Evolutionary conservation across 768 basidiomycete genomes (phyloP).

Genomic region (Phanerodontia chrysosporium): DNA sequence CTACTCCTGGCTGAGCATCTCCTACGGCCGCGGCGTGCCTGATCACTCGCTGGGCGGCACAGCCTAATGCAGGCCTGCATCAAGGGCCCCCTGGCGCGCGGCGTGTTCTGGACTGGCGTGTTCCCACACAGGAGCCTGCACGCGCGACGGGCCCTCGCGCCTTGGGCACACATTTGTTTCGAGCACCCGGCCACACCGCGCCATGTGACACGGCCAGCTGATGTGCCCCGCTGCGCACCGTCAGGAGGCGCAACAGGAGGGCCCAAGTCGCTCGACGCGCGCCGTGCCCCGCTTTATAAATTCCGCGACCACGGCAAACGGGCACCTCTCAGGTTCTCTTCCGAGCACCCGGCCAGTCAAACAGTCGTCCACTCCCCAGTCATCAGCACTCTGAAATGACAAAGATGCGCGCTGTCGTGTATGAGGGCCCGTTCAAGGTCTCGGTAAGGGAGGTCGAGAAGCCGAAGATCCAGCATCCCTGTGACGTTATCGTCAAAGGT

Average conservation of each 20-base stretch:
- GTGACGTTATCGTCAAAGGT: slow-evolving; percentile 51
- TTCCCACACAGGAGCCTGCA: slow-evolving; percentile 7
- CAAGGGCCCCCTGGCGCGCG: neutral
- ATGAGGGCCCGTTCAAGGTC: slow-evolving; percentile 46
- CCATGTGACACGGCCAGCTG: slow-evolving; percentile 12
- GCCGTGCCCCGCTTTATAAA: slow-evolving; percentile 5
- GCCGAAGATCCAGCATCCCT: slow-evolving; percentile 46
- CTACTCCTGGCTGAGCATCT: neutral
- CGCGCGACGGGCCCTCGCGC: neutral
- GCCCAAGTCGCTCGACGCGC: neutral
- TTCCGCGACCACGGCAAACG: neutral
- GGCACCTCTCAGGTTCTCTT: neutral
- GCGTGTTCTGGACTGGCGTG: neutral
- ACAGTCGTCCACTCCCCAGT: neutral
- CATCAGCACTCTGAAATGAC: slow-evolving; percentile 4
- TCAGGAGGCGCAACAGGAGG: slow-evolving; percentile 6
- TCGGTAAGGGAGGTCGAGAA: slow-evolving; percentile 42
- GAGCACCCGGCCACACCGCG: neutral
- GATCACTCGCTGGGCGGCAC: neutral
- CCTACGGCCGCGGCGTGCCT: neutral
- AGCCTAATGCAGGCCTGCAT: neutral
- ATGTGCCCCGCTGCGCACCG: neutral
- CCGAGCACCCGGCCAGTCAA: neutral
- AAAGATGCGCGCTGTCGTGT: slow-evolving; percentile 51
- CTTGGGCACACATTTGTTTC: neutral